Percentiles rank a stretch among this genome's conserved stretches.
phyloP scores from a whole-genome alignment of 2,329 filamentous ascomycete species.

The Exophiala viscosa region DNA sequence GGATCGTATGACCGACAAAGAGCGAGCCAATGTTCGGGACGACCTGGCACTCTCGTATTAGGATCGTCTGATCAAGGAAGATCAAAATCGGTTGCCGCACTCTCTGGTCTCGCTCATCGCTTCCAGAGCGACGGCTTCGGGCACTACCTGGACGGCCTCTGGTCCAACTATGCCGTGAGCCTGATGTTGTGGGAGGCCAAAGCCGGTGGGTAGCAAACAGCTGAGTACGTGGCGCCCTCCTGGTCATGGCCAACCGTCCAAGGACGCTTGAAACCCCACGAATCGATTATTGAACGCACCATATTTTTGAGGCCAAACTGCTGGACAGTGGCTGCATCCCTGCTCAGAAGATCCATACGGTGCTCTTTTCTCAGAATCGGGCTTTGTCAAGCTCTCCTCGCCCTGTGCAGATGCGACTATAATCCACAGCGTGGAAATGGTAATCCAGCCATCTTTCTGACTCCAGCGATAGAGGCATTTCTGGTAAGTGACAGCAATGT shows the following conservation, averaged over 20 bases:
- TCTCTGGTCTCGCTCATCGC: constrained; percentile 16
- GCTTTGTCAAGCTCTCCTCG: background rate
- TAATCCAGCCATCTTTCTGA: constrained; percentile 1
- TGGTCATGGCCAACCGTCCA: constrained; percentile 16
- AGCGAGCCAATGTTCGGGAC: constrained; percentile 8
- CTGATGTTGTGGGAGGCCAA: constrained; percentile 7
- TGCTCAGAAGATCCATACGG: constrained; percentile 1
- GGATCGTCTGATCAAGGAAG: constrained; percentile 6
- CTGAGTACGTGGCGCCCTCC: constrained; percentile 2
- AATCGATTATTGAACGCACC: constrained; percentile 7
- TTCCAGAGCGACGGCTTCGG: constrained; percentile 6
- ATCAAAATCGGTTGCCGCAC: constrained; percentile 14
- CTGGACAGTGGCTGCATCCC: background rate
- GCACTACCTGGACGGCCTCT: constrained; percentile 12
- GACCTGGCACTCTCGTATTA: constrained; percentile 2
- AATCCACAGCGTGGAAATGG: constrained; percentile 1
- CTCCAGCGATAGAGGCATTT: constrained; percentile 1
- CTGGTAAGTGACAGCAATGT: background rate
- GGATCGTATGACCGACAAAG: background rate
- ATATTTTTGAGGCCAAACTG: background rate
- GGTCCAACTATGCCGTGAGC: constrained; percentile 4
- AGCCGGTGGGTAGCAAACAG: background rate
- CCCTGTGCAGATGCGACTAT: constrained; percentile 1
- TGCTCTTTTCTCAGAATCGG: constrained; percentile 2
- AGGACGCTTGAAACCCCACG: constrained; percentile 4